phyloP scores from a whole-genome alignment of 495 filamentous ascomycete species.

The Podospora pseudopauciseta region DNA sequence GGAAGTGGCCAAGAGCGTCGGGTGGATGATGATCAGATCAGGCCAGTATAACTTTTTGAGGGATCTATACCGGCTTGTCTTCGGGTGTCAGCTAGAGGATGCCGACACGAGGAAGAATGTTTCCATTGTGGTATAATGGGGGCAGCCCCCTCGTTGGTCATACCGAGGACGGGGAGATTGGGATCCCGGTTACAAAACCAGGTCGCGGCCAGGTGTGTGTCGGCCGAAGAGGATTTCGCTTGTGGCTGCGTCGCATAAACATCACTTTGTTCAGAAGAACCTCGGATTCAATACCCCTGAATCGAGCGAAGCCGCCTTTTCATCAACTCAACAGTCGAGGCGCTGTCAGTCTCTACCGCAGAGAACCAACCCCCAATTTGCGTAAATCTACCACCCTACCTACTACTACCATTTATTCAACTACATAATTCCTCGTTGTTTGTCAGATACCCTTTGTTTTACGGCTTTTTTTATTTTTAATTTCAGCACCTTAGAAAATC shows the following conservation, averaged over 20 bases:
- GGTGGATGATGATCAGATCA: constrained; percentile 58
- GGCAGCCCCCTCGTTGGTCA: background rate
- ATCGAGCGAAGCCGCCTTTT: background rate
- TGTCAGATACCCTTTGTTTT: background rate
- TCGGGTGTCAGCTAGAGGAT: constrained; percentile 77
- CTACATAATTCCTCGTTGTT: background rate
- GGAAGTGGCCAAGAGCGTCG: constrained; percentile 72
- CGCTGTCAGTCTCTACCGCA: background rate
- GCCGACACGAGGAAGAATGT: constrained; percentile 53
- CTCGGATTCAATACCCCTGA: background rate
- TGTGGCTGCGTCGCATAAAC: background rate
- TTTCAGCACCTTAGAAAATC: background rate
- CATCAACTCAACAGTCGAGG: background rate
- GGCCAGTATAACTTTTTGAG: constrained; percentile 65
- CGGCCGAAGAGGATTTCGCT: background rate
- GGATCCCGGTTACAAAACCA: background rate
- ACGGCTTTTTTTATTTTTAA: background rate
- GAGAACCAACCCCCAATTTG: background rate
- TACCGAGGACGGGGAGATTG: background rate
- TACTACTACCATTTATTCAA: background rate
- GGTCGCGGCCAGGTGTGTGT: background rate
- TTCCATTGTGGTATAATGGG: constrained; percentile 41
- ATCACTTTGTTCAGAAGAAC: background rate
- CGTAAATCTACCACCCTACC: background rate
- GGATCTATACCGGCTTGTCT: constrained; percentile 79